Conservation (phyloP, 768 basidiomycete species). For the Naematelia aurantialba region DNA sequence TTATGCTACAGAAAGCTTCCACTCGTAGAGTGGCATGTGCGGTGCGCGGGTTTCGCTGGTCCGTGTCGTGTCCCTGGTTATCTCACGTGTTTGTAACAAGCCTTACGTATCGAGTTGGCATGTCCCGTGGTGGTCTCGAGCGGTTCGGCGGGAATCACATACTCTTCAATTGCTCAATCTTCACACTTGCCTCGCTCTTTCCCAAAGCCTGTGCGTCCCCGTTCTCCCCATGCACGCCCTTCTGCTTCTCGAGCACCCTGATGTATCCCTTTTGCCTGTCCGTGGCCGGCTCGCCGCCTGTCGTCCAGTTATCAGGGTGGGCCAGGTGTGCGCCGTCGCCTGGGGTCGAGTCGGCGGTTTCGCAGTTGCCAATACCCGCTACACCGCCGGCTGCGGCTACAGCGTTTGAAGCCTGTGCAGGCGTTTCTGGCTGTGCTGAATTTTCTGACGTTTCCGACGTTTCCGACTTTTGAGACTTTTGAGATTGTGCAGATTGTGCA, state of each 20-base stretch:
- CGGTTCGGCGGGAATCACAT: too few species aligned
- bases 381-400: too few species aligned
- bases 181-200: constrained; percentile 48
- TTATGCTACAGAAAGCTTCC: too few species aligned
- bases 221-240: constrained; percentile 23
- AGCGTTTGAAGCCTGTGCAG: not conserved
- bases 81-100: too few species aligned
- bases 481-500: too few species aligned
- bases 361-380: not conserved
- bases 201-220: constrained; percentile 26
- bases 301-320: constrained; percentile 50
- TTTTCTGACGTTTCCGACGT: constrained; percentile 3
- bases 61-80: too few species aligned
- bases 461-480: not conserved
- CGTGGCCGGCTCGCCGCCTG: constrained; percentile 49
- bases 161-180: constrained; percentile 45
- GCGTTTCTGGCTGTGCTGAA: not conserved
- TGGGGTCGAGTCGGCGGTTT: constrained; percentile 15
- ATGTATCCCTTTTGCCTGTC: constrained; percentile 49
- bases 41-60: too few species aligned
- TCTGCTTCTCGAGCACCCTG: constrained; percentile 48
- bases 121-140: too few species aligned
- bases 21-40: too few species aligned
- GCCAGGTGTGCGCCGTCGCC: constrained; percentile 37
- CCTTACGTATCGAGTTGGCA: too few species aligned